A percentile compares a stretch with the other conserved stretches of the same genome.
phyloP scores from a whole-genome alignment of 176 grass and related monocot species.

The Typha latifolia region DNA sequence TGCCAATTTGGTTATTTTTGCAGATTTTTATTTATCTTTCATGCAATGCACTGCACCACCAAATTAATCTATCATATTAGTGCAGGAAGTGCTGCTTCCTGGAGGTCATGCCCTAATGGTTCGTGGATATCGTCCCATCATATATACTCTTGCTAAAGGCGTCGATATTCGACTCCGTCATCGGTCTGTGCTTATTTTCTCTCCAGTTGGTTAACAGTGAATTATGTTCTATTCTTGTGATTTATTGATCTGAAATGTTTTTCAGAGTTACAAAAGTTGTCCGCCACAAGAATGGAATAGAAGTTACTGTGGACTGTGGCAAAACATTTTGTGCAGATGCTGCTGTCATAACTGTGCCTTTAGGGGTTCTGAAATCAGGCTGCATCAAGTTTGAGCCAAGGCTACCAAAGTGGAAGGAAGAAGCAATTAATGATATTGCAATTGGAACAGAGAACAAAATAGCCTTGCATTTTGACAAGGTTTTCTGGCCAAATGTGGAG shows the following conservation, averaged over 20 bases:
- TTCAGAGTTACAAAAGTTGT: conserved; percentile 73
- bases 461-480: conserved; percentile 73
- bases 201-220: not conserved
- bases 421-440: conserved; percentile 61
- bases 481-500: conserved; percentile 99
- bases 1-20: not conserved
- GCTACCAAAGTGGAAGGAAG: conserved; percentile 88
- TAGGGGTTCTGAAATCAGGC: conserved; percentile 82
- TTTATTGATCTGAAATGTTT: conserved; percentile 25
- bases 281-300: conserved; percentile 72
- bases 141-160: conserved; percentile 92
- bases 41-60: conserved; percentile 7
- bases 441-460: conserved; percentile 96
- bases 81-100: conserved; percentile 92
- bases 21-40: conserved; percentile 14
- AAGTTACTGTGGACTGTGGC: conserved; percentile 80
- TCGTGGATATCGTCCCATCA: conserved; percentile 88
- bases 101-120: conserved; percentile 99
- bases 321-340: conserved; percentile 84
- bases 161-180: conserved; percentile 79
- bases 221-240: not conserved
- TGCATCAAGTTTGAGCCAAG: conserved; percentile 72
- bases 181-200: conserved; percentile 31
- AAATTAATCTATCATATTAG: conserved; percentile 8
- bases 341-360: conserved; percentile 58